These are phyloP conservation scores for Fusarium continuum DNA, from an alignment of 2,329 filamentous ascomycete genomes.

Conservation along the genomic window DNA sequence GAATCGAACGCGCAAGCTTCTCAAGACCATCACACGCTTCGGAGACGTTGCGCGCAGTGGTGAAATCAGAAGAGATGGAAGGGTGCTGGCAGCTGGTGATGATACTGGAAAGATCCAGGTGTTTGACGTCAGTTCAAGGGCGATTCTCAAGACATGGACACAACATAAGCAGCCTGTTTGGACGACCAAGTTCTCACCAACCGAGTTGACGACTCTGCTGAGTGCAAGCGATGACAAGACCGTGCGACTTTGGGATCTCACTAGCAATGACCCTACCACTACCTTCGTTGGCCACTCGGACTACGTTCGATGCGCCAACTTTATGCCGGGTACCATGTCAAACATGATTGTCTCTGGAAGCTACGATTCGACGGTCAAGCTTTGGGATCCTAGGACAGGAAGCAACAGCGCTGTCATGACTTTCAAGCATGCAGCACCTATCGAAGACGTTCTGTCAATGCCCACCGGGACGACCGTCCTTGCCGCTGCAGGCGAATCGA, in stretches of 20 bases:
- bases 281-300: slow-evolving; percentile 89
- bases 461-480: slow-evolving; percentile 87
- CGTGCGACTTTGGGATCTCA: slow-evolving; percentile 92
- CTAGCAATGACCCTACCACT: slow-evolving; percentile 77
- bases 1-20: slow-evolving; percentile 85
- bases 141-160: slow-evolving; percentile 94
- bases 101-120: slow-evolving; percentile 93
- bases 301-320: slow-evolving; percentile 88
- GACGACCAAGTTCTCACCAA: slow-evolving; percentile 89
- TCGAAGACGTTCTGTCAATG: slow-evolving; percentile 89
- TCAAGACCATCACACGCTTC: slow-evolving; percentile 95
- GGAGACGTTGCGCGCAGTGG: slow-evolving; percentile 90
- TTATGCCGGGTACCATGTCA: slow-evolving; percentile 78
- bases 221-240: slow-evolving; percentile 93
- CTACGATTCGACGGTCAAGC: slow-evolving; percentile 91
- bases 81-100: slow-evolving; percentile 89
- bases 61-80: slow-evolving; percentile 87
- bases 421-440: slow-evolving; percentile 90
- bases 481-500: slow-evolving; percentile 83
- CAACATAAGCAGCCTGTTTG: slow-evolving; percentile 95
- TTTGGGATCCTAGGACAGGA: slow-evolving; percentile 89
- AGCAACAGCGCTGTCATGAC: slow-evolving; percentile 78
- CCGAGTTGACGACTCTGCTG: slow-evolving; percentile 85
- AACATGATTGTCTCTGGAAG: slow-evolving; percentile 87
- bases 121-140: slow-evolving; percentile 87